These are phyloP conservation scores for Xerophyta viscosa DNA, from an alignment of 106 monocot species.

Conservation along the genomic window DNA sequence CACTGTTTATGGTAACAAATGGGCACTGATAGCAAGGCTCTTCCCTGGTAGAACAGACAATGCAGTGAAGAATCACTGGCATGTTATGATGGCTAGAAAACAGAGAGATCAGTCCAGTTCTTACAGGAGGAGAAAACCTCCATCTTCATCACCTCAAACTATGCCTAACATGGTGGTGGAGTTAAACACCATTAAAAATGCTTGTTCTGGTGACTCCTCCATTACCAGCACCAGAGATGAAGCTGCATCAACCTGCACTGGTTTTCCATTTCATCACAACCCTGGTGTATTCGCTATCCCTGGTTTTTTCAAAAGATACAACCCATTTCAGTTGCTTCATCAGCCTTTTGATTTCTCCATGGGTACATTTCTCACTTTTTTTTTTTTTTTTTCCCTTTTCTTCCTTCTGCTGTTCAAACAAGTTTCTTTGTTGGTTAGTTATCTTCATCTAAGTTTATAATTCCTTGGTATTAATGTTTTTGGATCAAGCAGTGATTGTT, in stretches of 20 bases:
- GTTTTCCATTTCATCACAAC: constrained; percentile 1
- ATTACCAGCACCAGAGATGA: constrained; percentile 31
- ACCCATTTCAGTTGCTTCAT: background rate
- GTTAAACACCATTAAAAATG: constrained; percentile 1
- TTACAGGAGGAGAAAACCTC: constrained; percentile 33
- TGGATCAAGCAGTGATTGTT: too few species aligned
- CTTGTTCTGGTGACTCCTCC: constrained; percentile 41
- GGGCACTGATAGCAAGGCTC: constrained; percentile 68
- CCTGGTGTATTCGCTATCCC: background rate
- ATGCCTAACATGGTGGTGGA: background rate
- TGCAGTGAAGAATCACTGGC: constrained; percentile 91
- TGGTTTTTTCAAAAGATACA: constrained; percentile 7
- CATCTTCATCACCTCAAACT: background rate
- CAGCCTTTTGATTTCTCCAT: constrained; percentile 1
- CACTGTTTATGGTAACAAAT: constrained; percentile 71
- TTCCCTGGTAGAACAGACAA: constrained; percentile 84
- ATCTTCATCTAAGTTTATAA: background rate
- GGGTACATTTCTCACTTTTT: constrained; percentile 14
- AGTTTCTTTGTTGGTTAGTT: background rate
- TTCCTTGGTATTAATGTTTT: too few species aligned
- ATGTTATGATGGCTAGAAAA: constrained; percentile 76
- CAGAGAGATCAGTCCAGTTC: constrained; percentile 43
- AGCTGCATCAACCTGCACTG: constrained; percentile 11
- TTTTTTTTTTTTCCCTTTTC: background rate
- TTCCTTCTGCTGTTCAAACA: too few species aligned